Conservation (phyloP, 352 stramenopile genomes). For the Globisporangium perplexum region DNA sequence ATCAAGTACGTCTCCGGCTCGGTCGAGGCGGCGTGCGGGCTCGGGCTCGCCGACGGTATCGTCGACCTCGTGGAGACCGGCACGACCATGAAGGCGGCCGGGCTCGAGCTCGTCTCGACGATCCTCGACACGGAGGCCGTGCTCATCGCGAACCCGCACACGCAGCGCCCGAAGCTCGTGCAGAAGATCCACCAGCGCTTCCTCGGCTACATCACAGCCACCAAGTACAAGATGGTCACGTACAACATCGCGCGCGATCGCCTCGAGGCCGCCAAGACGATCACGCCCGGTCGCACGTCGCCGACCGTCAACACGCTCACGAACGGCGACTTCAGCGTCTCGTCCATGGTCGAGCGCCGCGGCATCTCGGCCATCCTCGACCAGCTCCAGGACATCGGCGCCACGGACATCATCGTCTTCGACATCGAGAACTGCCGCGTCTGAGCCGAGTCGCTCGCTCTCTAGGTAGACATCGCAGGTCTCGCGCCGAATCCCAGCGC, state of each 20-base stretch:
- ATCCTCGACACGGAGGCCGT: constrained; percentile 92
- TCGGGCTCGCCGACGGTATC: constrained; percentile 97
- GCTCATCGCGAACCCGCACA: constrained; percentile 87
- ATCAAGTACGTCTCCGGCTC: constrained; percentile 98
- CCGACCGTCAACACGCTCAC: constrained; percentile 92
- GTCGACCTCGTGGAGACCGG: constrained; percentile 99
- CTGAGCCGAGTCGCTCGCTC: constrained; percentile 20
- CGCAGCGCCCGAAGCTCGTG: constrained; percentile 58
- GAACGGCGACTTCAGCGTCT: constrained; percentile 85
- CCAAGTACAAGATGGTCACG: constrained; percentile 97
- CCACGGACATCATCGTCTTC: constrained; percentile 96
- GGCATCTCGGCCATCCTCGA: constrained; percentile 95
- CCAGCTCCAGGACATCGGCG: constrained; percentile 91
- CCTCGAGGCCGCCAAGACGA: constrained; percentile 77
- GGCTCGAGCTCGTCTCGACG: constrained; percentile 92
- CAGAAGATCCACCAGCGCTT: constrained; percentile 91
- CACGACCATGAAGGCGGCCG: constrained; percentile 97
- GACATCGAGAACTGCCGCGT: constrained; percentile 94
- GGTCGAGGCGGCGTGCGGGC: constrained; percentile 95
- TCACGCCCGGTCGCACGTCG: constrained; percentile 93
- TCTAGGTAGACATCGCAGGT: no score
- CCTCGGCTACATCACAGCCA: constrained; percentile 95
- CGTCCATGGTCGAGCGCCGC: constrained; percentile 89
- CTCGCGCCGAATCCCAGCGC: no score
- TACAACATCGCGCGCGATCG: constrained; percentile 95